These are phyloP conservation scores for Ophiostoma pallidulum DNA, from an alignment of 2,329 filamentous ascomycete genomes.

Conservation along the genomic window DNA sequence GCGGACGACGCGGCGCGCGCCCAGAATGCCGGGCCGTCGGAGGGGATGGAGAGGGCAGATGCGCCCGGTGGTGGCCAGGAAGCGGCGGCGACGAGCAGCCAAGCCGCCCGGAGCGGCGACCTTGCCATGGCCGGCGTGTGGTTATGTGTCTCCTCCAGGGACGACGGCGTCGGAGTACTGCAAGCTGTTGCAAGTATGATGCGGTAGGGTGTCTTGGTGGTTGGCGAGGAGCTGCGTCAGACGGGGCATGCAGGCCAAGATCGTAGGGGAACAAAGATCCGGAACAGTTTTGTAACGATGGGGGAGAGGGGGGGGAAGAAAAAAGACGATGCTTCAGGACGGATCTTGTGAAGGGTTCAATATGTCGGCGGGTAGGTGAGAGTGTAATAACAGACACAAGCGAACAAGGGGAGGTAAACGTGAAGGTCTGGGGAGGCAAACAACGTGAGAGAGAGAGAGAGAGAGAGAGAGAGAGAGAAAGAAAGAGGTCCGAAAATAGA, in stretches of 20 bases:
- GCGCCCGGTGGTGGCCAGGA: slow-evolving; percentile 17
- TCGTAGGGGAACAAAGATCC: slow-evolving; percentile 3
- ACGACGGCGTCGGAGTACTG: too few species aligned
- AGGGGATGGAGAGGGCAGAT: slow-evolving; percentile 28
- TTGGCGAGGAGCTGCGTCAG: too few species aligned
- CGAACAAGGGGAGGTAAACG: background rate
- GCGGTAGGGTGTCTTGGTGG: too few species aligned
- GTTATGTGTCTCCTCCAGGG: background rate
- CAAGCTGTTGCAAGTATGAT: too few species aligned
- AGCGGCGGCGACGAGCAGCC: slow-evolving; percentile 27
- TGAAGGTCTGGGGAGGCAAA: background rate
- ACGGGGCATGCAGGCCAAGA: slow-evolving; percentile 4
- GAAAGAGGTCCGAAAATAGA: slow-evolving; percentile 7
- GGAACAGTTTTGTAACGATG: slow-evolving; percentile 5
- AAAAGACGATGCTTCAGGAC: too few species aligned
- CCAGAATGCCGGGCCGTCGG: background rate
- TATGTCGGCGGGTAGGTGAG: background rate
- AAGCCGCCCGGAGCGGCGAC: slow-evolving; percentile 23
- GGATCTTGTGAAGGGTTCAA: background rate
- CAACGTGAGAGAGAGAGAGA: too few species aligned
- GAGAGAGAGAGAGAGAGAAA: background rate
- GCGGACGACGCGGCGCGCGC: slow-evolving; percentile 2
- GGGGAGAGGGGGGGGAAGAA: too few species aligned
- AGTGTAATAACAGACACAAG: background rate
- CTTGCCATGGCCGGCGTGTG: slow-evolving; percentile 4